phyloP scores from a whole-genome alignment of 2,329 filamentous ascomycete genomes.

The Apiospora hydei region DNA sequence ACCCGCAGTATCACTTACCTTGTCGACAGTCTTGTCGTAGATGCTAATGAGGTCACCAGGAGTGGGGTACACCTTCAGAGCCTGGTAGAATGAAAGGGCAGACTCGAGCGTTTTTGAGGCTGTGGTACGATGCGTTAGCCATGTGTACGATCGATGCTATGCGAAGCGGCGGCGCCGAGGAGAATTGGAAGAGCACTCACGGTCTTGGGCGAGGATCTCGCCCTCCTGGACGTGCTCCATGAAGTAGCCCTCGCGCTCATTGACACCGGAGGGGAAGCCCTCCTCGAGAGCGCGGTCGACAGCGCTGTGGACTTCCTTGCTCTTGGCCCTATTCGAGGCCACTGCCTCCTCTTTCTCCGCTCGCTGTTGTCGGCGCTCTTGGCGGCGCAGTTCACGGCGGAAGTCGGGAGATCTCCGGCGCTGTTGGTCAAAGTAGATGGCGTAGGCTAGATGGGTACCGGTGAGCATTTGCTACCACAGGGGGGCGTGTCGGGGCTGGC shows the following conservation, averaged over 20 bases:
- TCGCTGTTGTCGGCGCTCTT: constrained; percentile 76
- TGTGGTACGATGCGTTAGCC: constrained; percentile 7
- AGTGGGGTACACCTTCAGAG: constrained; percentile 96
- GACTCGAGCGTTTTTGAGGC: constrained; percentile 78
- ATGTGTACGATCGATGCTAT: neutral
- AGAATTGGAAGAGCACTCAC: constrained; percentile 51
- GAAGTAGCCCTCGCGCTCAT: constrained; percentile 96
- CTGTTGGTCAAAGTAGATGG: constrained; percentile 73
- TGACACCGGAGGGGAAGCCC: constrained; percentile 87
- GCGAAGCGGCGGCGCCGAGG: constrained; percentile 16
- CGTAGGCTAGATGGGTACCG: constrained; percentile 59
- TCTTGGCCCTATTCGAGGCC: constrained; percentile 69
- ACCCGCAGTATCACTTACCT: constrained; percentile 64
- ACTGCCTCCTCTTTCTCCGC: constrained; percentile 76
- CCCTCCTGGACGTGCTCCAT: constrained; percentile 93
- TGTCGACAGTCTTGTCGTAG: constrained; percentile 98
- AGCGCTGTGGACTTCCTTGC: constrained; percentile 74
- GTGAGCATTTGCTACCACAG: constrained; percentile 21
- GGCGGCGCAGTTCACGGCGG: constrained; percentile 73
- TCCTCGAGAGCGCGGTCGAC: constrained; percentile 87
- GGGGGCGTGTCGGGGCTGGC: constrained; percentile 15
- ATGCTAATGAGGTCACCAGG: constrained; percentile 92
- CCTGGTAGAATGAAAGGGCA: constrained; percentile 96
- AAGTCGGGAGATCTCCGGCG: constrained; percentile 70
- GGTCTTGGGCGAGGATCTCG: constrained; percentile 82